A percentile compares a stretch with the other conserved stretches of the same genome.
Conservation (phyloP, 169 alveolate species). For the Plasmodium chabaudi region DNA sequence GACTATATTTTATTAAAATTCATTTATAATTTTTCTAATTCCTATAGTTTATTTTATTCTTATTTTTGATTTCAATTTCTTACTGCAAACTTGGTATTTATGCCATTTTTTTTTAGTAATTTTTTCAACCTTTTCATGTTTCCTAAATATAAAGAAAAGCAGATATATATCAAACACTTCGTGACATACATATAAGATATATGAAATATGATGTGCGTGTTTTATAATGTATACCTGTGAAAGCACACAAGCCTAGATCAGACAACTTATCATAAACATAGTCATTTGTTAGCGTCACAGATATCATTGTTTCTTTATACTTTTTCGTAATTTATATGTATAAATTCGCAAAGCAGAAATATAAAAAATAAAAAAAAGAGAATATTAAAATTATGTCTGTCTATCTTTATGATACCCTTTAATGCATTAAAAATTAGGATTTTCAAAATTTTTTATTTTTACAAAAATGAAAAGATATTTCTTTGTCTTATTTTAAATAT, state of each 20-base stretch:
- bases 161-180: not conserved
- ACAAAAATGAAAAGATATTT: too few relatives aligned
- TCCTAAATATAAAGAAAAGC: constrained; percentile 8
- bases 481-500: too few relatives aligned
- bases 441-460: too few relatives aligned
- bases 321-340: not conserved
- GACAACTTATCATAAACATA: constrained; percentile 60
- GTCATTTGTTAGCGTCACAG: constrained; percentile 44
- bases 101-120: constrained; percentile 58
- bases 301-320: constrained; percentile 35
- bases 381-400: too few relatives aligned
- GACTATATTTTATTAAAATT: too few relatives aligned
- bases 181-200: not conserved
- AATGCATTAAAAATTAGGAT: too few relatives aligned
- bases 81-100: constrained; percentile 61
- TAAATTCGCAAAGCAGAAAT: too few relatives aligned
- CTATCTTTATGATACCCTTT: too few relatives aligned
- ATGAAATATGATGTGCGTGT: not conserved
- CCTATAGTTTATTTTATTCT: not conserved
- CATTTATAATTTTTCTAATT: not conserved
- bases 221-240: constrained; percentile 37
- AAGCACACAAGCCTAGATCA: constrained; percentile 61
- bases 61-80: not conserved
- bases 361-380: too few relatives aligned
- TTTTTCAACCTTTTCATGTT: constrained; percentile 64